Base-by-base conservation (phyloP, 108 stramenopile genomes). In the Fragilariopsis cylindrus region DNA sequence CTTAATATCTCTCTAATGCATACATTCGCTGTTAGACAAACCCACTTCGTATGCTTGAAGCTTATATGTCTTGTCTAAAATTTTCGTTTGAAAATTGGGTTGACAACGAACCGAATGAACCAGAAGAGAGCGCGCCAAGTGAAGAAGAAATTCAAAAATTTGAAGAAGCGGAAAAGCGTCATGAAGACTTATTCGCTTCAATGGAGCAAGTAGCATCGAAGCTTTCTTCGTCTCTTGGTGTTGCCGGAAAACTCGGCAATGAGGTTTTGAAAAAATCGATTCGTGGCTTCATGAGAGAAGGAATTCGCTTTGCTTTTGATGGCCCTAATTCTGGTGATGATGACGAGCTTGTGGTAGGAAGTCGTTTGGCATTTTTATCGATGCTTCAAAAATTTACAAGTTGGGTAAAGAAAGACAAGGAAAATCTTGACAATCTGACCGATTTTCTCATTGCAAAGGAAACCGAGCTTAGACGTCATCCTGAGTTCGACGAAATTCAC, bases 41-140 rank as follows among this genome's bases (percentile, higher is more conserved):
- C 57, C 81, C 88, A n/a, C 90, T 95, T 11, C 90, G 90, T 46
- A 80, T 92, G 53, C 76, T 96, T 65, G 95, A 96, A 77, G 81
- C 91, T 48, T 92, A 96, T 48, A 93, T 96, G 95, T 90, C 92
- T 39, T 85, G 89, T 57, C 83, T 96, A 19, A 71, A 87, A 12
- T 79, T 85, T 73, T 78, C 82, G 0, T 96, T 88, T 69, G 87
- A 93, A 48, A 81, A 82, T 50, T 96, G 92, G 92, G 67, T 90
- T 9, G 85, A 86, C 52, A 83, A 71, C 44, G 89, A 92, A 71
- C 92, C 92, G 0, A 90, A 87, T 60, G 84, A 84, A 30, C 70
- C 87, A 18, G 81, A 86, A 15, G 80, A 74, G 48, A 87, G 85
- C 53, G 55, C 65, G 21, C 88, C 90, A 39, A 81, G 92, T 6